Evolutionary conservation across 2,329 filamentous ascomycete genomes (phyloP), one percentile per base, ranked within the genome.

Genomic region (Sporothrix dimorphospora): DNA sequence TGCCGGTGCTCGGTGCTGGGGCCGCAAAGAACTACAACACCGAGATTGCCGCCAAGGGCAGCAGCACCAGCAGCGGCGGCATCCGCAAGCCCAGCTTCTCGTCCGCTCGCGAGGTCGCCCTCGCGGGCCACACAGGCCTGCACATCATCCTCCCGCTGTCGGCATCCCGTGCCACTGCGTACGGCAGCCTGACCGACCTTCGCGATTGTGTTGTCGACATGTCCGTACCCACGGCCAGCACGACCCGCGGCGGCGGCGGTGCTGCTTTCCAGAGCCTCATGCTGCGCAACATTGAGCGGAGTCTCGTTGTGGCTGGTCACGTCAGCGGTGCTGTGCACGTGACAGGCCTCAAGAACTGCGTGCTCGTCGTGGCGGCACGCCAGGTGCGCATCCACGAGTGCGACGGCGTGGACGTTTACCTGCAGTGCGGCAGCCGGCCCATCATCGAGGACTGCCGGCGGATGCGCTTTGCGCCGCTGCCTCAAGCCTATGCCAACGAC

Each of bases 341-440:
- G 69, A 98, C 95, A 0, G 87, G 86, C 0, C 83, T 97, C 1
- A 83, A 85, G 68, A 85, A 93, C 77, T 92, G 90, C 74, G 87
- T 94, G n/a, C 81, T 97, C 16, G 89, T 98, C 0, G 89, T 97
- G 2, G 86, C 89, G 7, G 92, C 93, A 69, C 87, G 92, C n/a
- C 96, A 99, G 81, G 94, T 97, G 77, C 89, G 96, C 27, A 95
- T 99, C 84, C 96, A 99, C 79, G 92, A 95, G 75, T 97, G 93
- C 78, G 85, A 83, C 59, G 88, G 94, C 73, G 92, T 97, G 47
- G 89, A 93, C 75, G 86, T 99, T 12, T 98, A 98, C 79, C 84
- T 99, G 72, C 88, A 91, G 75, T 94, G 92, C 78, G 85, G 86
- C 0, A 96, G 93, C 77, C 90, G 94, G 74, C 96, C 96, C 0